Conservation (phyloP, 495 filamentous ascomycete species). For the Aspergillus bertholletiae region DNA sequence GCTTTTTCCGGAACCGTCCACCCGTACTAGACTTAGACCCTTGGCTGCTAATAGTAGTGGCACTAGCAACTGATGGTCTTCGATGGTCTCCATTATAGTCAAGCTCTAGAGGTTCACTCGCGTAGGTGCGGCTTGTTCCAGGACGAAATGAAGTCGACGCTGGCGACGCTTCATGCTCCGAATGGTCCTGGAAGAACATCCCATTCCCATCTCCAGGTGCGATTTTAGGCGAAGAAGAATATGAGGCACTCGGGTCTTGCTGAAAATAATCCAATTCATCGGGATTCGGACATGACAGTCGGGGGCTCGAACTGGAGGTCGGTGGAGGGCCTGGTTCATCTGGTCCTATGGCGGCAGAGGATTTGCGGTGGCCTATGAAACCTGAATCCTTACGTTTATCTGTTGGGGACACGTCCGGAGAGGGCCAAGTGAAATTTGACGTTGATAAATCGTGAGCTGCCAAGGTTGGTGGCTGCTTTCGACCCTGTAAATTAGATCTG, state of each 20-base stretch:
- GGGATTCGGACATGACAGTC: constrained; percentile 25
- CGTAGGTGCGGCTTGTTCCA: constrained; percentile 54
- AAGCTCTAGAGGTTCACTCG: constrained; percentile 65
- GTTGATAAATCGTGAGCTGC: constrained; percentile 29
- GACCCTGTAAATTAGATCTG: constrained; percentile 24
- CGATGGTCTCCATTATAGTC: constrained; percentile 69
- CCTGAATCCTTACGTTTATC: constrained; percentile 40
- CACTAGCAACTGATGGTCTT: constrained; percentile 85
- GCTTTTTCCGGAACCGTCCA: constrained; percentile 66
- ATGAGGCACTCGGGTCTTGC: constrained; percentile 35
- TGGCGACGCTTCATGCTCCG: constrained; percentile 50
- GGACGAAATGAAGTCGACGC: constrained; percentile 64
- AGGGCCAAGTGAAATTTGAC: constrained; percentile 42
- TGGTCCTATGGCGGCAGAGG: constrained; percentile 29
- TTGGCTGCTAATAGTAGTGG: constrained; percentile 83
- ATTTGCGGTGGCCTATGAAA: constrained; percentile 38
- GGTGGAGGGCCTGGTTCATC: constrained; percentile 26
- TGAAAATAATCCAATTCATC: constrained; percentile 22
- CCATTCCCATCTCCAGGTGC: constrained; percentile 32
- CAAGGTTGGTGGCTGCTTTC: constrained; percentile 12
- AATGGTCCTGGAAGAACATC: constrained; percentile 43
- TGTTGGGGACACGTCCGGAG: constrained; percentile 42
- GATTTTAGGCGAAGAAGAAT: constrained; percentile 27
- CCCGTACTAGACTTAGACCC: constrained; percentile 79
- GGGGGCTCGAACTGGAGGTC: constrained; percentile 23